Base-by-base conservation (phyloP, 257 asterid genomes). In the Avicennia marina region DNA sequence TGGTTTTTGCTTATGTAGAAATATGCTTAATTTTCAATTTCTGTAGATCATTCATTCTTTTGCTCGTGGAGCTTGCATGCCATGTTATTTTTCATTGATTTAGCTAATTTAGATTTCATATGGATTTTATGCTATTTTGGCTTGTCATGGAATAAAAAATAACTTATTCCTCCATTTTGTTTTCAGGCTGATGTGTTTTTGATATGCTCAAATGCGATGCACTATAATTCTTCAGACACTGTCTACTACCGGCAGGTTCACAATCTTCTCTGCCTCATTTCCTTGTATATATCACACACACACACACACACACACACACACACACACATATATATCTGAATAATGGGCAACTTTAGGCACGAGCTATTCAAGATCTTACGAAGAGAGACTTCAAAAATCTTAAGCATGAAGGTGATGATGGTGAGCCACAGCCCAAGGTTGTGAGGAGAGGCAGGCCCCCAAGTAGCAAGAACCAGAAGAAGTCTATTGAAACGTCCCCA, bases 381-480 rank as follows among this genome's bases (percentile, higher is more conserved):
- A 86, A 66, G 73, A 69, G 97, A 33, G 99, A 93, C 72, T 88
- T 93, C 31, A 82, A 76, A 52, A 89, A 93, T 72, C 75, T 93
- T 64, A 82, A 78, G 83, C 89, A 80, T 42, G 95, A 84, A 68
- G 98, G 97, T 33, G 95, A 80, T 58, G 66, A 88, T 65, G 98
- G 97, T 56, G 94, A 75, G 56, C 98, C 95, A 49, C 95, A 82
- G 66, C 96, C 95, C 1, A 93, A 86, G 78, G 79, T 93, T 20
- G 97, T 93, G 34, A 77, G 99, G 36, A 80, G 99, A 74, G 99
- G 99, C 64, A 76, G 99, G 64, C 99, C 99, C 15, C 99, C 99
- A 4, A 68, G 71, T 67, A 89, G 60, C 70, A 93, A 89, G 71
- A 86, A 73, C 76, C 63, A 71, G 64, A 86, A 85, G 69, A 88